phyloP scores from a whole-genome alignment of 2,329 filamentous ascomycete genomes.

The Pseudofabraea citricarpa region DNA sequence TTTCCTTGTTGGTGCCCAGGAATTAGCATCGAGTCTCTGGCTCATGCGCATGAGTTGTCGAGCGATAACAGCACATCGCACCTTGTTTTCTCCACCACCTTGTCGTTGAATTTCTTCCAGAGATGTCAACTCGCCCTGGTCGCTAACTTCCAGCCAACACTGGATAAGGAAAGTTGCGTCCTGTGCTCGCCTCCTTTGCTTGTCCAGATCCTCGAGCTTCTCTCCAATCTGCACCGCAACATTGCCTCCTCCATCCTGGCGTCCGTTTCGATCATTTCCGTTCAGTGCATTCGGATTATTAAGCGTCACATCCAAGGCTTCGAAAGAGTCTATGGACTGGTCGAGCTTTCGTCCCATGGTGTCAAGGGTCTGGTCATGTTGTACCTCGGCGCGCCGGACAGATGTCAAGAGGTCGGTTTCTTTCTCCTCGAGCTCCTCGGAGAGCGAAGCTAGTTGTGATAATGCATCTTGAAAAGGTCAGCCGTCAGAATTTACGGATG shows the following conservation, averaged over 20 bases:
- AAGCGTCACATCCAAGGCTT: conserved; percentile 79
- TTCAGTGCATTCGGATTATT: conserved; percentile 50
- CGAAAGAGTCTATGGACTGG: conserved; percentile 87
- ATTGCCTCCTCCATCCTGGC: conserved; percentile 65
- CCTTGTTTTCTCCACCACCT: conserved; percentile 84
- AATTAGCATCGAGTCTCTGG: conserved; percentile 76
- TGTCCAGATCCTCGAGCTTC: conserved; percentile 87
- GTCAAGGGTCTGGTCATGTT: conserved; percentile 88
- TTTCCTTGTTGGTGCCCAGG: conserved; percentile 55
- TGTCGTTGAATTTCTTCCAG: conserved; percentile 78
- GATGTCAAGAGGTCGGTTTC: conserved; percentile 89
- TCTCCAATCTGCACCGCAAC: conserved; percentile 93
- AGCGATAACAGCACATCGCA: conserved; percentile 89
- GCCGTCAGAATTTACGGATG: conserved; percentile 8
- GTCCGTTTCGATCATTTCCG: conserved; percentile 44
- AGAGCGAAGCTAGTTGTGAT: conserved; percentile 63
- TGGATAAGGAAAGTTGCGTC: conserved; percentile 94
- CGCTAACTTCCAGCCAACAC: conserved; percentile 94
- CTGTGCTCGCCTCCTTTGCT: conserved; percentile 81
- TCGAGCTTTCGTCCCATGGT: conserved; percentile 85
- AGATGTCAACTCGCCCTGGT: conserved; percentile 79
- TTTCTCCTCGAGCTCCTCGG: conserved; percentile 79
- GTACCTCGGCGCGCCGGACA: conserved; percentile 83
- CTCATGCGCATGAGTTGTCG: conserved; percentile 92
- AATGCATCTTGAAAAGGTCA: conserved; percentile 48